A percentile compares a stretch with the other conserved stretches of the same genome.
Evolutionary conservation across 2,329 filamentous ascomycete species (phyloP).

Genomic region (Aspergillus quadricinctus): DNA sequence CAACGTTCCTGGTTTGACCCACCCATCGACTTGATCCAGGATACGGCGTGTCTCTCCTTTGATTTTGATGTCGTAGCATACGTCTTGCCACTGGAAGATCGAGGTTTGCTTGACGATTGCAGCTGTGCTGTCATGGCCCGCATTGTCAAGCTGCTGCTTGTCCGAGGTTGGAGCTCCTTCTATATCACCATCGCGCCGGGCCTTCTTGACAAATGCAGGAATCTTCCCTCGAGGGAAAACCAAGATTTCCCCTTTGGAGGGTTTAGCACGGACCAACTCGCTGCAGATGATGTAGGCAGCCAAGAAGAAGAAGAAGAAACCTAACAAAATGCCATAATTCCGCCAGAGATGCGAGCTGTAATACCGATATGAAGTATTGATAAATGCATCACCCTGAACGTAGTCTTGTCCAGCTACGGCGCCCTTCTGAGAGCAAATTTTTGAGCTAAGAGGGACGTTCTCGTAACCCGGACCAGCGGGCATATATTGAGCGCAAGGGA

Average conservation of each 20-base stretch:
- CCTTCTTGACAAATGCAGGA: conserved; percentile 40
- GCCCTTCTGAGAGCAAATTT: conserved; percentile 57
- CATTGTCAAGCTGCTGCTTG: conserved; percentile 64
- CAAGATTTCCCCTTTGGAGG: conserved; percentile 69
- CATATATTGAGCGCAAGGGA: conserved; percentile 46
- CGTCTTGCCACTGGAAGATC: conserved; percentile 78
- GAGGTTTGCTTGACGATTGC: conserved; percentile 68
- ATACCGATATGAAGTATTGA: conserved; percentile 54
- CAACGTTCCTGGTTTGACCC: conserved; percentile 85
- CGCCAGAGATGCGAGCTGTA: conserved; percentile 56
- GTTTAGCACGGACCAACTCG: conserved; percentile 58
- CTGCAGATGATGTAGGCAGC: conserved; percentile 58
- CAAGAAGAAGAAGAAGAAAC: conserved; percentile 57
- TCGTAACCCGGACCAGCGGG: conserved; percentile 43
- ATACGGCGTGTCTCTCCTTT: conserved; percentile 70
- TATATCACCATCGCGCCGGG: conserved; percentile 18
- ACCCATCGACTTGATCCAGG: conserved; percentile 79
- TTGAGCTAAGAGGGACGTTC: conserved; percentile 33
- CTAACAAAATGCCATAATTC: conserved; percentile 65
- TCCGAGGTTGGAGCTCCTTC: conserved; percentile 19
- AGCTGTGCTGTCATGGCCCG: conserved; percentile 65
- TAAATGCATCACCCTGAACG: conserved; percentile 58
- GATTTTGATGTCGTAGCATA: conserved; percentile 77
- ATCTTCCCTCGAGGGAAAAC: conserved; percentile 68
- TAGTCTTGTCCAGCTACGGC: conserved; percentile 49